Conservation (phyloP, 371 early-diverging fungal species). For the Rhizopus microsporus region DNA sequence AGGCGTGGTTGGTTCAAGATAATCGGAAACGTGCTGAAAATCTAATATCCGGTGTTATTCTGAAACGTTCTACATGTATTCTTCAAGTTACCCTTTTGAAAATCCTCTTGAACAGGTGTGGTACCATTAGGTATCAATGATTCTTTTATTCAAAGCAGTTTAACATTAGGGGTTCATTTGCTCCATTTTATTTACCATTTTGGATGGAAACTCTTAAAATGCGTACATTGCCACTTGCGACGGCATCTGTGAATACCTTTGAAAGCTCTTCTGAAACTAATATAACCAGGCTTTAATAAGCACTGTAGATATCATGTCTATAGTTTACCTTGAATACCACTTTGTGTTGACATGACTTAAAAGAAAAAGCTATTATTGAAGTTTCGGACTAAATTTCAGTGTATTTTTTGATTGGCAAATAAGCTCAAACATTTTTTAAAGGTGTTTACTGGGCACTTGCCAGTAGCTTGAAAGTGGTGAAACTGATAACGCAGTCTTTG, state of each 20-base stretch:
- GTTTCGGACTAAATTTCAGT: no score
- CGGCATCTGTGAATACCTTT: constrained; percentile 47
- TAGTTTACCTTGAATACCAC: constrained; percentile 57
- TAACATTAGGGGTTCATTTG: background rate
- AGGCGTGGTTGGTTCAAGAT: constrained; percentile 61
- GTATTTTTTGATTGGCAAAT: no score
- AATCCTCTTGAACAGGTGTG: constrained; percentile 47
- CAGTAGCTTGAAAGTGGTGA: no score
- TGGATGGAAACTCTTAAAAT: constrained; percentile 53
- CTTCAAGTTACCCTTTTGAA: constrained; percentile 56
- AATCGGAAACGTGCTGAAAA: constrained; percentile 46
- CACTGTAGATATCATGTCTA: background rate
- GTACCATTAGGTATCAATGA: constrained; percentile 47
- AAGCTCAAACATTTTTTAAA: no score
- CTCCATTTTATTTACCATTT: constrained; percentile 34
- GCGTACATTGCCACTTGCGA: constrained; percentile 35
- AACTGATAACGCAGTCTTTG: no score
- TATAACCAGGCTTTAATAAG: background rate
- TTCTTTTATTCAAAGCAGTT: constrained; percentile 24
- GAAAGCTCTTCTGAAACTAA: constrained; percentile 58
- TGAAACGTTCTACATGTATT: background rate
- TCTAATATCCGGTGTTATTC: constrained; percentile 33
- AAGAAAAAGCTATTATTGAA: background rate
- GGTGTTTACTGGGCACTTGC: no score
- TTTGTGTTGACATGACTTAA: constrained; percentile 29